These are phyloP conservation scores for Lepiota subincarnata DNA, from an alignment of 768 basidiomycete species.

Conservation along the genomic window DNA sequence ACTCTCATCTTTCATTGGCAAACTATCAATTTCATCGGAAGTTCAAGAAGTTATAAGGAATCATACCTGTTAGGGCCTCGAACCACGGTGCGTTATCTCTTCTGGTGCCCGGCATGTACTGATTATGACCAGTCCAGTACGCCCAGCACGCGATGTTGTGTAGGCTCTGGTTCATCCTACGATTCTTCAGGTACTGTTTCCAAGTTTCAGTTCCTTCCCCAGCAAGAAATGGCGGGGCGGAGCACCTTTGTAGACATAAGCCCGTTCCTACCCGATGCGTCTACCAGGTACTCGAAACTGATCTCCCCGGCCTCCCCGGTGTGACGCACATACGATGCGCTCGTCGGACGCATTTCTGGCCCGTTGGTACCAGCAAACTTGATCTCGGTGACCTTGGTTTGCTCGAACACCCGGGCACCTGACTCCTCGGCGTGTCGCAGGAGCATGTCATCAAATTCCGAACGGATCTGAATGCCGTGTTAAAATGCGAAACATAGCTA, in stretches of 20 bases:
- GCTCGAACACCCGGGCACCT: slow-evolving; percentile 30
- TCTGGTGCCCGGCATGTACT: slow-evolving; percentile 26
- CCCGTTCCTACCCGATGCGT: slow-evolving; percentile 32
- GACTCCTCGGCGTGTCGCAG: slow-evolving; percentile 28
- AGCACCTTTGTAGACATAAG: slow-evolving; percentile 31
- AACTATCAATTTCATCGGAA: background rate
- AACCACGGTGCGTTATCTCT: slow-evolving; percentile 33
- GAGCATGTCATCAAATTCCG: slow-evolving; percentile 34
- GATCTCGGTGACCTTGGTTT: slow-evolving; percentile 26
- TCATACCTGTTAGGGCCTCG: slow-evolving; percentile 28
- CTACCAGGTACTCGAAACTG: slow-evolving; percentile 30
- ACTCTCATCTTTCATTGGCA: slow-evolving; percentile 34
- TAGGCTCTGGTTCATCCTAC: slow-evolving; percentile 28
- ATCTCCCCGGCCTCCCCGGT: slow-evolving; percentile 23
- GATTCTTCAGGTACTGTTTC: slow-evolving; percentile 25
- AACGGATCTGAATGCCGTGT: slow-evolving; percentile 22
- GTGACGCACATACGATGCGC: slow-evolving; percentile 22
- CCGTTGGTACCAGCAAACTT: slow-evolving; percentile 19
- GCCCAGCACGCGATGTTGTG: slow-evolving; percentile 32
- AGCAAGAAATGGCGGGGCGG: slow-evolving; percentile 9
- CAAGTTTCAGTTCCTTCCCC: background rate
- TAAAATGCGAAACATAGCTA: background rate
- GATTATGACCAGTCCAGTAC: slow-evolving; percentile 28
- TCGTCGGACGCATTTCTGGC: slow-evolving; percentile 17
- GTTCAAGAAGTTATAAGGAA: background rate